Evolutionary conservation across 345 rosid species (phyloP), one percentile per base, ranked within the genome.

Genomic region (Salix dunnii): DNA sequence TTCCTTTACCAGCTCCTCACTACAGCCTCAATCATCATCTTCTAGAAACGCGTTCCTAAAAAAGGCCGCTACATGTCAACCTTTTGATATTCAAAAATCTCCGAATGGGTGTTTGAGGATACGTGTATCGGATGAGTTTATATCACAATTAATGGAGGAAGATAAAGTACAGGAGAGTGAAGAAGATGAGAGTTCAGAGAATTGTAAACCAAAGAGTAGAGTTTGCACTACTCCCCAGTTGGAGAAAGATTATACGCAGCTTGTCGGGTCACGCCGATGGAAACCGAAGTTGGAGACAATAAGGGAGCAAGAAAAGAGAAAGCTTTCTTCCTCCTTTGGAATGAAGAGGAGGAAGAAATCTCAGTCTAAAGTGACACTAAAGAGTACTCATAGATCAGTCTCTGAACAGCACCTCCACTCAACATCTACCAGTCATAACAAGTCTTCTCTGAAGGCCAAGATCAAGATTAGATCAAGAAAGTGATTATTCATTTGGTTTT

Each of bases 261-360:
- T 92, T 5, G 96, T 85, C 27, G 87, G 85, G 68, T 78, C 86
- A 25, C 82, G 90, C 8, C 87, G 69, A 53, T 94, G 98, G 98
- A 88, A 88, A 58, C 98, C 98, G 0, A 91, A 91, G 90, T 87
- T 94, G 42, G 98, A 92, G 80, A 89, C 94, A 0, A 91, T 94
- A 27, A 82, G 31, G 27, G 98, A 94, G 85, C 82, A 51, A 2
- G 78, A 81, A 7, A 84, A 80, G 87, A 85, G 76, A 71, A 86
- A 71, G 68, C 51, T 90, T 77, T 78, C 81, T 62, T 79, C 87
- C 40, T 82, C 89, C 3, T 74, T 87, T 76, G 90, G 89, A 58
- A 87, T 85, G 82, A 88, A 80, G 86, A 85, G 82, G 46, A 84
- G 77, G 76, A 87, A 81, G 81, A 85, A 84, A 68, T 67, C 72